Evolutionary conservation across 495 filamentous ascomycete species (phyloP), one percentile per base, ranked within the genome.

Genomic region (Trichoderma asperelloides): DNA sequence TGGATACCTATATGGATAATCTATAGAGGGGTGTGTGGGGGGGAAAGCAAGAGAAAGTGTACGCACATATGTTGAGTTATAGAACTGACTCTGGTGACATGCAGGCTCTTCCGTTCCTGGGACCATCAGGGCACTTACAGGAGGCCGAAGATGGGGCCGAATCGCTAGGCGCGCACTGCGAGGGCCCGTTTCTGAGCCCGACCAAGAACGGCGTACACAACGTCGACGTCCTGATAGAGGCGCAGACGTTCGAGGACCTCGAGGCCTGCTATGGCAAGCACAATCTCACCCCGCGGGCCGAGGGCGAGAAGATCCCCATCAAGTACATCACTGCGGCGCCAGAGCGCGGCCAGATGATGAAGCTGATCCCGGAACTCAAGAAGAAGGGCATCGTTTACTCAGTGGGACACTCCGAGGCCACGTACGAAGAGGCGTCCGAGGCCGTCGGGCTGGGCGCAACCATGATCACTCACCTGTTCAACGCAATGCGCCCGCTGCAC

Each of bases 381-480:
- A 76, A 79, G 5, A 75, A 81, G n/a, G 85, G 81, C 64, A 89
- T 93, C 69, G 78, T 89, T 68, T 88, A 85, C 76, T 88, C 88
- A 0, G 88, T 93, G 64, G 91, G 92, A n/a, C 92, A 96, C 75
- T 89, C 88, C 0, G 88, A 93, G 71, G 88, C 90, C 9, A 88
- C 89, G 3, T 93, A 90, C 76, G 89, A 92, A 70, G 80, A 90
- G 69, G 91, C 89, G 1, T 81, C 85, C 1, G 75, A 76, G 3
- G 90, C 89, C 16, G 84, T 92, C 1, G 74, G 77, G n/a, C 76
- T 83, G 25, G 91, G 91, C 55, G 90, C 89, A 2, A 91, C 81
- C 37, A 93, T 92, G 90, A 86, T 96, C 41, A 96, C 92, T 1
- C 92, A 96, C 72, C 81, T 96, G 2, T 96, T 95, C 82, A 96